phyloP scores from a whole-genome alignment of 2,329 filamentous ascomycete species.

The Chaetomium globosum region DNA sequence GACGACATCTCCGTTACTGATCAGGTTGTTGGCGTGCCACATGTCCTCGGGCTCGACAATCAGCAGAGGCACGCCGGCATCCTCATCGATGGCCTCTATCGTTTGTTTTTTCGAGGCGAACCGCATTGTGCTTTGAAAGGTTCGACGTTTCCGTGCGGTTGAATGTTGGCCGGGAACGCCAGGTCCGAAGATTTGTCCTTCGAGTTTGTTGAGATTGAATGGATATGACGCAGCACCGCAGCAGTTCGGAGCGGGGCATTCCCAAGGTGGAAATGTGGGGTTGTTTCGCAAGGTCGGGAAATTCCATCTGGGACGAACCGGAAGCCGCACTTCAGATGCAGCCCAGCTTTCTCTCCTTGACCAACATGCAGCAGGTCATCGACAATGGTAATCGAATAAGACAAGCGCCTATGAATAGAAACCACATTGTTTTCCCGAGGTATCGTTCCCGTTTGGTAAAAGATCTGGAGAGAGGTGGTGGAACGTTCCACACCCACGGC shows the following conservation, averaged over 20 bases:
- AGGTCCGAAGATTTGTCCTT: neutral
- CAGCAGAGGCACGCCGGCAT: constrained; percentile 46
- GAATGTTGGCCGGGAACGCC: neutral
- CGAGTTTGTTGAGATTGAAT: neutral
- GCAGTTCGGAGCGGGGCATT: neutral
- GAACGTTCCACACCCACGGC: neutral
- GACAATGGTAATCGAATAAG: neutral
- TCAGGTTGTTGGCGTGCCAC: constrained; percentile 66
- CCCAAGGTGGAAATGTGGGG: neutral
- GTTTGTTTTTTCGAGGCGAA: constrained; percentile 46
- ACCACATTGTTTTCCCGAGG: neutral
- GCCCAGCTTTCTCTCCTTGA: no score
- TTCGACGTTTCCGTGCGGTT: neutral
- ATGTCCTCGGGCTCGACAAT: constrained; percentile 50
- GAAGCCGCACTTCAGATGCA: neutral
- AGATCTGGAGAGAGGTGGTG: neutral
- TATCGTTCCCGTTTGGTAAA: neutral
- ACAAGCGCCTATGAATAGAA: neutral
- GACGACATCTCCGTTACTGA: constrained; percentile 56
- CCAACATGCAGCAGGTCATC: neutral
- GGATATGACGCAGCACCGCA: neutral
- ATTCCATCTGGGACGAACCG: neutral
- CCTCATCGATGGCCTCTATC: constrained; percentile 44
- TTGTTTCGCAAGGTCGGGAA: neutral
- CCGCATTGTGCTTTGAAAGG: constrained; percentile 41